Evolutionary conservation across 176 grass and related monocot genomes (phyloP).

Genomic region (Oryza australiensis): DNA sequence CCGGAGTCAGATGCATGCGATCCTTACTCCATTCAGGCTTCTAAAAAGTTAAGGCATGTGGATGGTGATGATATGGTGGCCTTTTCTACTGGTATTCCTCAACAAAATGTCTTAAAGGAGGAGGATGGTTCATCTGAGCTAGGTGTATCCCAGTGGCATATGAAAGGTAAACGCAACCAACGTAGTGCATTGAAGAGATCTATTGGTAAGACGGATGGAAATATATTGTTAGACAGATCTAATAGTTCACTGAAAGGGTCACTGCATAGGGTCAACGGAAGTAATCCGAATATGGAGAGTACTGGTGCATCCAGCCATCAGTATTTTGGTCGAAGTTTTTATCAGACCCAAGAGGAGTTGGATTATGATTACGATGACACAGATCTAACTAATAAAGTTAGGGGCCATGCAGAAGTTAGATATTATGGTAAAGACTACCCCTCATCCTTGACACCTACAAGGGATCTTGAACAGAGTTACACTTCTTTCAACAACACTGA

Average conservation of each 20-base stretch:
- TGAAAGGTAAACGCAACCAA: slow-evolving; percentile 86
- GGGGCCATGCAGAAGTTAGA: slow-evolving; percentile 29
- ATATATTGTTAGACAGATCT: slow-evolving; percentile 40
- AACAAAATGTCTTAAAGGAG: slow-evolving; percentile 42
- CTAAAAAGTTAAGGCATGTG: slow-evolving; percentile 48
- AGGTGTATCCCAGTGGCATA: slow-evolving; percentile 70
- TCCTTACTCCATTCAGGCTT: slow-evolving; percentile 42
- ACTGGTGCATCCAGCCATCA: slow-evolving; percentile 39
- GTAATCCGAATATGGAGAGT: slow-evolving; percentile 25
- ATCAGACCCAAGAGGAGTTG: slow-evolving; percentile 51
- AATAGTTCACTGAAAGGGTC: slow-evolving; percentile 38
- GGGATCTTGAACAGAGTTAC: slow-evolving; percentile 33
- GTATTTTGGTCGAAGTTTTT: slow-evolving; percentile 34
- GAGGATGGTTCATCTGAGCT: slow-evolving; percentile 42
- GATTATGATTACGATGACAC: slow-evolving; percentile 38
- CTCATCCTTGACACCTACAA: slow-evolving; percentile 34
- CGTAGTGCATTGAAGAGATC: slow-evolving; percentile 52
- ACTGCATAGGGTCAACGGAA: slow-evolving; percentile 20
- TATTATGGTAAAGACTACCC: slow-evolving; percentile 39
- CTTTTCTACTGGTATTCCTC: slow-evolving; percentile 29
- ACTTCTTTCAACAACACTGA: slow-evolving; percentile 34
- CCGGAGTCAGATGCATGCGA: slow-evolving; percentile 38
- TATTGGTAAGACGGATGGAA: slow-evolving; percentile 37
- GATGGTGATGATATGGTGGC: slow-evolving; percentile 10
- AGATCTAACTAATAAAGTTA: slow-evolving; percentile 34